Percentiles rank a stretch among this genome's conserved stretches.
These are phyloP conservation scores for Wickerhamomyces sydowiorum DNA, from an alignment of 805 yeast genomes.

Conservation along the genomic window DNA sequence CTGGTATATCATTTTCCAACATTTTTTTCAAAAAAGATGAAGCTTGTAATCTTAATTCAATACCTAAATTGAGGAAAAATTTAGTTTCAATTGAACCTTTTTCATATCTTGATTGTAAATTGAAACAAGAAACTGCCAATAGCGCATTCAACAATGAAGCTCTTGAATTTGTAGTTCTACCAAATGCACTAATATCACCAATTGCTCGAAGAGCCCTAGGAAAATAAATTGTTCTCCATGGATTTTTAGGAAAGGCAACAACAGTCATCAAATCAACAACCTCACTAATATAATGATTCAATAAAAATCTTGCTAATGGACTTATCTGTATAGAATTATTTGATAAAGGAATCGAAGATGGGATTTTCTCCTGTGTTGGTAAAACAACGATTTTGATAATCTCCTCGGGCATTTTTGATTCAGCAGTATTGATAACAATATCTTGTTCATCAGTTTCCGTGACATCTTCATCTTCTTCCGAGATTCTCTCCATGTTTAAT, in stretches of 20 bases:
- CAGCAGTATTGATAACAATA: slow-evolving; percentile 17
- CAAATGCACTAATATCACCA: slow-evolving; percentile 73
- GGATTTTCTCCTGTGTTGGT: slow-evolving; percentile 22
- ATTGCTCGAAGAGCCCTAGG: slow-evolving; percentile 79
- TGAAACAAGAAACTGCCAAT: slow-evolving; percentile 77
- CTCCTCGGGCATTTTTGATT: slow-evolving; percentile 42
- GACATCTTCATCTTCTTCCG: background rate
- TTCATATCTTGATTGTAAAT: slow-evolving; percentile 65
- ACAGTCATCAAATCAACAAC: slow-evolving; percentile 81
- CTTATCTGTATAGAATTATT: slow-evolving; percentile 56
- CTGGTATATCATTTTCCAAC: slow-evolving; percentile 41
- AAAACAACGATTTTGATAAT: slow-evolving; percentile 36
- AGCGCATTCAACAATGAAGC: slow-evolving; percentile 75
- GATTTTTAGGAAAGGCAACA: slow-evolving; percentile 65
- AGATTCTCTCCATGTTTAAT: background rate
- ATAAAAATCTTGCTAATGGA: slow-evolving; percentile 65
- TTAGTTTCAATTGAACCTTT: slow-evolving; percentile 64
- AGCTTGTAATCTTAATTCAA: slow-evolving; percentile 71
- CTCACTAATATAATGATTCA: slow-evolving; percentile 65
- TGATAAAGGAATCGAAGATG: slow-evolving; percentile 37
- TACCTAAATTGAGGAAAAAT: slow-evolving; percentile 66
- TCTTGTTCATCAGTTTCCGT: slow-evolving; percentile 3
- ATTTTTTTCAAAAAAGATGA: slow-evolving; percentile 59
- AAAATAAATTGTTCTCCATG: slow-evolving; percentile 84
- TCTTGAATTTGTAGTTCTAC: slow-evolving; percentile 68